phyloP scores from a whole-genome alignment of 345 rosid species.

The Nephelium lappaceum region DNA sequence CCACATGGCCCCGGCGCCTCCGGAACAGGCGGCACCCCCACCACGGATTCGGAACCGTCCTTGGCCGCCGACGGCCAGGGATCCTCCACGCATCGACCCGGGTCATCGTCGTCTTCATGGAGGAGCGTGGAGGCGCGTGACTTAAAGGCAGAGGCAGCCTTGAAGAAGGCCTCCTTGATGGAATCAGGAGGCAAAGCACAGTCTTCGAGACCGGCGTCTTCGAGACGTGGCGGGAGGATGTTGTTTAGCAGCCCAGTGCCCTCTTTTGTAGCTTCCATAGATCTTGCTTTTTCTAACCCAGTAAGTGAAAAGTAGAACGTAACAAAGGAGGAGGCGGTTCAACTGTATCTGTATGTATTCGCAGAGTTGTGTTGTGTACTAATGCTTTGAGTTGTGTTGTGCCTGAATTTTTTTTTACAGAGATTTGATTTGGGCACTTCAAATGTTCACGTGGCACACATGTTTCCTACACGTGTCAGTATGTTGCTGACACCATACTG shows the following conservation, averaged over 20 bases:
- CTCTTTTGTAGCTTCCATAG: slow-evolving; percentile 46
- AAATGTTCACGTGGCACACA: too few species aligned
- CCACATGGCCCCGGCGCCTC: slow-evolving; percentile 28
- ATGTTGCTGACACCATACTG: too few species aligned
- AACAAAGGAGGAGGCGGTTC: background rate
- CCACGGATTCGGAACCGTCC: slow-evolving; percentile 21
- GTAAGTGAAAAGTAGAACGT: background rate
- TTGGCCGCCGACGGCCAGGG: slow-evolving; percentile 5
- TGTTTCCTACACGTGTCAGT: too few species aligned
- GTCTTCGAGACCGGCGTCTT: slow-evolving; percentile 77
- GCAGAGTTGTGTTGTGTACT: background rate
- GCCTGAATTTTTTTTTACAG: too few species aligned
- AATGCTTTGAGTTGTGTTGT: too few species aligned
- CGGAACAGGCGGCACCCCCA: slow-evolving; percentile 14
- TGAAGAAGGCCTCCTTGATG: slow-evolving; percentile 67
- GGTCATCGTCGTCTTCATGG: slow-evolving; percentile 36
- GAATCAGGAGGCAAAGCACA: slow-evolving; percentile 70
- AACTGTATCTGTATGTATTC: background rate
- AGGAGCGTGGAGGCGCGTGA: slow-evolving; percentile 57
- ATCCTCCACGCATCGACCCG: slow-evolving; percentile 13
- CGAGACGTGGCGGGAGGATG: slow-evolving; percentile 62
- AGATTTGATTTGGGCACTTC: too few species aligned
- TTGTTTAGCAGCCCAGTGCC: slow-evolving; percentile 35
- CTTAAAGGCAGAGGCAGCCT: slow-evolving; percentile 60
- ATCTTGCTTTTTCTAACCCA: background rate